Conservation (phyloP, 768 basidiomycete genomes). For the Rhodosporidiobolus sp. region DNA sequence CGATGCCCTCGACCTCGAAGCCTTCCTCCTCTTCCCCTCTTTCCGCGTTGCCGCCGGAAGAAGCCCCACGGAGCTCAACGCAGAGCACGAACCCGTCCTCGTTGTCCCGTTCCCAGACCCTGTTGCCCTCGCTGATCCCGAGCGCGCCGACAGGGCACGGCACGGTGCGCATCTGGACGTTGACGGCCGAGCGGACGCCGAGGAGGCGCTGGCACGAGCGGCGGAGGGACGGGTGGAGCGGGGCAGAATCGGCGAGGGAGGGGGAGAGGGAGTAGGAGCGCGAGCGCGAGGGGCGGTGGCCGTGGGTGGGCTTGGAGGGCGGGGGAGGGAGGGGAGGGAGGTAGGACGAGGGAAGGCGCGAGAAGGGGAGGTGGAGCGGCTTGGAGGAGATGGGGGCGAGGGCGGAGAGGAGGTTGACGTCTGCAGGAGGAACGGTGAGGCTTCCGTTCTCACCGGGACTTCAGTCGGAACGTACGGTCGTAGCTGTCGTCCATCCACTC, state of each 20-base stretch:
- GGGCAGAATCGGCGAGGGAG: too few species aligned
- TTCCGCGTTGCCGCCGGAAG: not conserved
- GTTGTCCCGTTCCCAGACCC: conserved; percentile 2
- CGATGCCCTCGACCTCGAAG: conserved; percentile 17
- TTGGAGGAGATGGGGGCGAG: not conserved
- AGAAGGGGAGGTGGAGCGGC: conserved; percentile 27
- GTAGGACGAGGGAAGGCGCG: conserved; percentile 23
- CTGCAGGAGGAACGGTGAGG: not conserved
- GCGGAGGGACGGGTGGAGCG: conserved; percentile 7
- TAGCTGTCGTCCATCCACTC: conserved; percentile 24
- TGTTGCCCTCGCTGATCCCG: not conserved
- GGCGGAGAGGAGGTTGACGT: conserved; percentile 8
- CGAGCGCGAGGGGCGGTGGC: not conserved
- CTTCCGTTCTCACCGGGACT: too few species aligned
- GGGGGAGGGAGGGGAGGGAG: not conserved
- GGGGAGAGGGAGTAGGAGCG: conserved; percentile 11
- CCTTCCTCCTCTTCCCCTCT: not conserved
- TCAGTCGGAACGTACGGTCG: not conserved
- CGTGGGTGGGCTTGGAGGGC: not conserved
- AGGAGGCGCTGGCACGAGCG: conserved; percentile 13
- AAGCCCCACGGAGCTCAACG: conserved; percentile 5
- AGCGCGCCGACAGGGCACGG: conserved; percentile 26
- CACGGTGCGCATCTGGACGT: conserved; percentile 13
- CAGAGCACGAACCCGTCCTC: conserved; percentile 3
- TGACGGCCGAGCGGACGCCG: not conserved